phyloP scores from a whole-genome alignment of 2,329 filamentous ascomycete genomes.

The Cordyceps fumosorosea region DNA sequence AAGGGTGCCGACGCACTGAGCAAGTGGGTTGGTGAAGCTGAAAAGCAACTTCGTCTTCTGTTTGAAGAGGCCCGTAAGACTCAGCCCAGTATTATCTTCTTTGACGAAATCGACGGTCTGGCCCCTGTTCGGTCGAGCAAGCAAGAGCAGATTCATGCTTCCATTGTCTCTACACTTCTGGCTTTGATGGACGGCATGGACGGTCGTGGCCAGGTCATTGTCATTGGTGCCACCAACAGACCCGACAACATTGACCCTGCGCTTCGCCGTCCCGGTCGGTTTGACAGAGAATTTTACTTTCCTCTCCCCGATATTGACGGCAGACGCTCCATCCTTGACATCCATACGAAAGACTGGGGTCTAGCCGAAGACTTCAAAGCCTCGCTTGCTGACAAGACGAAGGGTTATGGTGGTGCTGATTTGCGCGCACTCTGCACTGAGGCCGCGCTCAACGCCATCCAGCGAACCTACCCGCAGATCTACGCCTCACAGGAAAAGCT shows the following conservation, averaged over 20 bases:
- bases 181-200: conserved; percentile 98
- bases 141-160: conserved; percentile 97
- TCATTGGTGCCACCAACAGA: conserved; percentile 96
- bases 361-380: conserved; percentile 73
- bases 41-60: conserved; percentile 84
- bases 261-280: conserved; percentile 86
- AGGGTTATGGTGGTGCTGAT: conserved; percentile 95
- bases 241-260: conserved; percentile 95
- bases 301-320: conserved; percentile 77
- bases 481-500: conserved; percentile 88
- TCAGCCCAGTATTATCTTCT: conserved; percentile 98
- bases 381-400: conserved; percentile 78
- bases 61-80: conserved; percentile 95
- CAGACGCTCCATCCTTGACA: conserved; percentile 82
- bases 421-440: conserved; percentile 91
- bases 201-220: conserved; percentile 94
- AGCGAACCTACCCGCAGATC: conserved; percentile 92
- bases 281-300: conserved; percentile 98
- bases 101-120: conserved; percentile 96
- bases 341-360: conserved; percentile 93
- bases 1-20: conserved; percentile 96
- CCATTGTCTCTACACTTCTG: conserved; percentile 90
- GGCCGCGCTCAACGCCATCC: conserved; percentile 90
- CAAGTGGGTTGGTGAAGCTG: conserved; percentile 98
- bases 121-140: conserved; percentile 95